These are phyloP conservation scores for Lotmaria passim DNA, from an alignment of 208 protist genomes.

Conservation along the genomic window DNA sequence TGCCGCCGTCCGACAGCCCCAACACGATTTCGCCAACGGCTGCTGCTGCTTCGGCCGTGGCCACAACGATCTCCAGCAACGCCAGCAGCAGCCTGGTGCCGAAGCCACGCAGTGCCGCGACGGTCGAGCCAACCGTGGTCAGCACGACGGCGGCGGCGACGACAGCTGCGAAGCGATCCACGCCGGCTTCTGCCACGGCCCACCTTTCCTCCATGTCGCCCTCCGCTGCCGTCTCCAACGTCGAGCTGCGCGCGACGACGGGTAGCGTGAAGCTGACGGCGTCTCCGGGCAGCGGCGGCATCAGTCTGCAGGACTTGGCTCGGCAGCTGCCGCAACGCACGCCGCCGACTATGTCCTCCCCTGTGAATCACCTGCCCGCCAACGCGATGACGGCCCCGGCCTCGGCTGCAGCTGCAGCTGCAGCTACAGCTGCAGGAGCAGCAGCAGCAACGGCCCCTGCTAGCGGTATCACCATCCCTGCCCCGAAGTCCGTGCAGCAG, in stretches of 20 bases:
- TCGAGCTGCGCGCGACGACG: not conserved
- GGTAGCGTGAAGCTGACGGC: slow-evolving; percentile 41
- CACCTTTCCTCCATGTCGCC: slow-evolving; percentile 35
- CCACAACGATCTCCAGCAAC: not conserved
- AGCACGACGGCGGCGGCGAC: slow-evolving; percentile 13
- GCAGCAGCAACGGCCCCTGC: not conserved
- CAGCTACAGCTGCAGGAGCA: slow-evolving; percentile 11
- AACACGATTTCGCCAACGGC: not conserved
- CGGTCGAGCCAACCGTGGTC: too few relatives aligned
- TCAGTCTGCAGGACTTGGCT: slow-evolving; percentile 46
- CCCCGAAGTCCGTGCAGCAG: slow-evolving; percentile 38
- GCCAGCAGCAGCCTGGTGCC: slow-evolving; percentile 33
- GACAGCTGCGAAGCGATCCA: slow-evolving; percentile 7
- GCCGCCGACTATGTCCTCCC: slow-evolving; percentile 2
- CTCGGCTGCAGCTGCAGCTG: too few relatives aligned
- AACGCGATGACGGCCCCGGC: slow-evolving; percentile 4
- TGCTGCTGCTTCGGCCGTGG: not conserved
- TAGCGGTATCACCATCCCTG: slow-evolving; percentile 32
- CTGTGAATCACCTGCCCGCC: slow-evolving; percentile 14
- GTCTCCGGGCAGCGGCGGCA: slow-evolving; percentile 33
- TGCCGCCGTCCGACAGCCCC: slow-evolving; percentile 5
- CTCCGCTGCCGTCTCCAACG: not conserved
- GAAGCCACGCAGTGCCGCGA: slow-evolving; percentile 53
- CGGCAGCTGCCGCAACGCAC: slow-evolving; percentile 37
- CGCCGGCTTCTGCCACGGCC: slow-evolving; percentile 37